A percentile compares a stretch with the other conserved stretches of the same genome.
phyloP scores from a whole-genome alignment of 2,329 filamentous ascomycete species.

The Pyrenophora tritici-repentis region DNA sequence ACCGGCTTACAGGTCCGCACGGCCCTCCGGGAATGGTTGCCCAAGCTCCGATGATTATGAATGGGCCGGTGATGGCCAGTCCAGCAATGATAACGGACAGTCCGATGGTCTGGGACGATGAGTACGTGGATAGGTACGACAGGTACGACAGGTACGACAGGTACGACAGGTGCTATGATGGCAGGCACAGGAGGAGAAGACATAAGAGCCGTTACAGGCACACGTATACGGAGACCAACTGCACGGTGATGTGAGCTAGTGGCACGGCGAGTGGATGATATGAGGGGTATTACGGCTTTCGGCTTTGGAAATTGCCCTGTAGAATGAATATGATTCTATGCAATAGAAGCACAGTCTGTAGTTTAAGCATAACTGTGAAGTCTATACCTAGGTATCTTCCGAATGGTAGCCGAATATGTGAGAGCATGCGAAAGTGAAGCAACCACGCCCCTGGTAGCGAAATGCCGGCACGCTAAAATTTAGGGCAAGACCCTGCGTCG shows the following conservation, averaged over 20 bases:
- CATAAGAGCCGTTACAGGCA: slow-evolving; percentile 30
- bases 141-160: slow-evolving; percentile 11
- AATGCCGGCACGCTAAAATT: neutral
- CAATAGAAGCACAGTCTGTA: too few species aligned
- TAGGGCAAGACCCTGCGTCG: slow-evolving; percentile 16
- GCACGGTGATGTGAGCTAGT: slow-evolving; percentile 24
- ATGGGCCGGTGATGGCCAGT: slow-evolving; percentile 1
- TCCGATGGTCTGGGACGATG: slow-evolving; percentile 2
- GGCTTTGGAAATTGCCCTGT: too few species aligned
- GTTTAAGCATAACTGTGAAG: too few species aligned
- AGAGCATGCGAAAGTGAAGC: slow-evolving; percentile 1
- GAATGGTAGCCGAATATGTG: neutral
- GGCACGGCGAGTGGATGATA: too few species aligned
- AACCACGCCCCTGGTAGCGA: slow-evolving; percentile 9
- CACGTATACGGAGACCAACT: slow-evolving; percentile 27
- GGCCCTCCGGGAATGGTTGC: slow-evolving; percentile 9
- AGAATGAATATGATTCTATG: too few species aligned
- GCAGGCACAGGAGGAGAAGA: slow-evolving; percentile 15
- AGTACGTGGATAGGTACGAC: slow-evolving; percentile 3
- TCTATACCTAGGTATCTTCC: neutral
- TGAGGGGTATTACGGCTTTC: too few species aligned
- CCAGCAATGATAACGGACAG: slow-evolving; percentile 7
- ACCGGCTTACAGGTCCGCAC: slow-evolving; percentile 29
- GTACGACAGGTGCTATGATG: slow-evolving; percentile 10
- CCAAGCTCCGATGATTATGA: slow-evolving; percentile 4